Conservation (phyloP, 73 alveolate species). For the Symbiodinium pilosum region DNA sequence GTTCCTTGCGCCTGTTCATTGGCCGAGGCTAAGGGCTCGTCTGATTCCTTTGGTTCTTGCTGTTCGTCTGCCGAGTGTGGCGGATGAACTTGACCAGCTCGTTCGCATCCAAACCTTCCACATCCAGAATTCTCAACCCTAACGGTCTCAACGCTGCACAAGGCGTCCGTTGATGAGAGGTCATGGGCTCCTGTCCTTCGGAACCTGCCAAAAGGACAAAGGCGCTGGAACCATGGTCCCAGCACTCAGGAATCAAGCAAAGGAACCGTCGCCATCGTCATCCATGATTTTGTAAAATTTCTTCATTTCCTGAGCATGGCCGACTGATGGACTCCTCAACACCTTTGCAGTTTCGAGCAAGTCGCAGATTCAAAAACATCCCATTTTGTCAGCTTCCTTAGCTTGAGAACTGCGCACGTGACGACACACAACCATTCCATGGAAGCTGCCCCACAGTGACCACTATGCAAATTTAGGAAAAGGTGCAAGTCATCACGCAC, state of each 20-base stretch:
- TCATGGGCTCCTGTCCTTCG: too few species aligned
- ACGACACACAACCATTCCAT: not conserved
- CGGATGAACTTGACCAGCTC: slow-evolving; percentile 55
- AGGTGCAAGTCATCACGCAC: slow-evolving; percentile 63
- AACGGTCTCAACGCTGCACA: too few species aligned
- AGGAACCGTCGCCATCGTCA: slow-evolving; percentile 36
- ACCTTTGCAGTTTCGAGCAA: not conserved
- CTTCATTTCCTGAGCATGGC: slow-evolving; percentile 25
- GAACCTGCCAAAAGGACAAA: too few species aligned
- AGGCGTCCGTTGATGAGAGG: too few species aligned
- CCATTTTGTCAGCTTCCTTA: slow-evolving; percentile 59
- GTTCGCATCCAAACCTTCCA: slow-evolving; percentile 28
- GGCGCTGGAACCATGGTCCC: not conserved
- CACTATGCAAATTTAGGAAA: not conserved
- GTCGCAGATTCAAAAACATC: slow-evolving; percentile 60
- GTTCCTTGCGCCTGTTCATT: too few species aligned
- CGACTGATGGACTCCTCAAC: too few species aligned
- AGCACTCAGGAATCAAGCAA: not conserved
- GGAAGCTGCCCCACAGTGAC: not conserved
- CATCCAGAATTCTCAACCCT: too few species aligned
- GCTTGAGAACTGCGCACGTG: not conserved
- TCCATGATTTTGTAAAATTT: slow-evolving; percentile 75
- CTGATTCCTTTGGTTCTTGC: not conserved
- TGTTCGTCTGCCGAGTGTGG: not conserved
- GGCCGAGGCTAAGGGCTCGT: not conserved